phyloP scores from a whole-genome alignment of 2,329 filamentous ascomycete species.

The Botrytis fragariae region DNA sequence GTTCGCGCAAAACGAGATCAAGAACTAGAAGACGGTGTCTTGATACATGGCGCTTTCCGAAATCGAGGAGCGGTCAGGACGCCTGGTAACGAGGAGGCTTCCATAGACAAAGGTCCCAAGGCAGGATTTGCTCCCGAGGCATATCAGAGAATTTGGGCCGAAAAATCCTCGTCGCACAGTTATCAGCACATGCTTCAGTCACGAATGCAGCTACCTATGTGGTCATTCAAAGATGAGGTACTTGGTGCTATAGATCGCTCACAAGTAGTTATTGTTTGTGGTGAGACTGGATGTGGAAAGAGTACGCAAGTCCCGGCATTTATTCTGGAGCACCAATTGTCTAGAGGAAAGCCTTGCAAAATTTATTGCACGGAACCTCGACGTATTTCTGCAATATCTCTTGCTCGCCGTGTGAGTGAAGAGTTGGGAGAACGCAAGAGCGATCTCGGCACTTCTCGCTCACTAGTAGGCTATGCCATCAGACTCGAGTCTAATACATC shows the following conservation, averaged over 20 bases:
- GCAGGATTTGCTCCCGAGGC: slow-evolving; percentile 37
- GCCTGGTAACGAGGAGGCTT: slow-evolving; percentile 49
- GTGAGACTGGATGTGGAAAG: slow-evolving; percentile 96
- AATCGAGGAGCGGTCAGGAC: slow-evolving; percentile 52
- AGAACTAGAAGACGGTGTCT: slow-evolving; percentile 70
- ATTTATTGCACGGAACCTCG: slow-evolving; percentile 95
- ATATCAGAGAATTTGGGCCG: slow-evolving; percentile 57
- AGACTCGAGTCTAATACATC: slow-evolving; percentile 85
- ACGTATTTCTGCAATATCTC: slow-evolving; percentile 91
- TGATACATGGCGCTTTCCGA: slow-evolving; percentile 74
- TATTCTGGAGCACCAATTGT: slow-evolving; percentile 83
- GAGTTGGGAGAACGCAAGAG: slow-evolving; percentile 83
- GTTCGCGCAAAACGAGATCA: slow-evolving; percentile 67
- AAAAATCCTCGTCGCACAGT: slow-evolving; percentile 65
- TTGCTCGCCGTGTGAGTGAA: slow-evolving; percentile 89
- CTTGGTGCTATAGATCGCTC: slow-evolving; percentile 72
- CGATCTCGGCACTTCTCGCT: slow-evolving; percentile 78
- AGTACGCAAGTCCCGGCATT: slow-evolving; percentile 97
- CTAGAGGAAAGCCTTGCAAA: slow-evolving; percentile 77
- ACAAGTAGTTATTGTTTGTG: slow-evolving; percentile 89
- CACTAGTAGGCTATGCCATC: slow-evolving; percentile 92
- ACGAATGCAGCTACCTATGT: slow-evolving; percentile 85
- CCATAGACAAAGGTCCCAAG: slow-evolving; percentile 38
- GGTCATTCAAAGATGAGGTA: slow-evolving; percentile 76
- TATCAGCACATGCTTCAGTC: slow-evolving; percentile 42